Evolutionary conservation across 2,329 filamentous ascomycete species (phyloP).

Genomic region (Diplocarpon mali): DNA sequence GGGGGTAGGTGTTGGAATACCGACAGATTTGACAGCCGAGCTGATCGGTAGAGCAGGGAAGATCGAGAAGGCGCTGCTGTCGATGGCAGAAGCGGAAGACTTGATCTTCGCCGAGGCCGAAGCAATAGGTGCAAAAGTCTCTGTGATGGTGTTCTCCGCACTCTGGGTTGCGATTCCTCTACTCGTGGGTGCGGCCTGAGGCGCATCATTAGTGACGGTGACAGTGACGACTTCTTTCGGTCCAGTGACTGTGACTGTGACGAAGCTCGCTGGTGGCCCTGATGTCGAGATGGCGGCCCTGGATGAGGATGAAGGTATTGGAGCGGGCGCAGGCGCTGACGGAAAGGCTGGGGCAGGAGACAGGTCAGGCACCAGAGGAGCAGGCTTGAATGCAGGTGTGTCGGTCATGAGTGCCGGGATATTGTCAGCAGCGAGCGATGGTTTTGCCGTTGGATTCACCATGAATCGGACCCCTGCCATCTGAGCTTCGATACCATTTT

Average conservation of each 20-base stretch:
- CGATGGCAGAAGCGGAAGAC: background rate
- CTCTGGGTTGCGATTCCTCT: background rate
- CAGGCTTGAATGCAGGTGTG: background rate
- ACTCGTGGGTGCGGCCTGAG: background rate
- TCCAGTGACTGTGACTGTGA: slow-evolving; percentile 13
- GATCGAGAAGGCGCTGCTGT: background rate
- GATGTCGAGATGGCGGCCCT: background rate
- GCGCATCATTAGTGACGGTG: slow-evolving; percentile 1
- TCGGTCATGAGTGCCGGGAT: background rate
- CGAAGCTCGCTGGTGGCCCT: slow-evolving; percentile 1
- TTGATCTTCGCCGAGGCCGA: too few relatives aligned
- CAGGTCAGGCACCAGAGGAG: background rate
- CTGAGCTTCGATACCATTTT: slow-evolving; percentile 8
- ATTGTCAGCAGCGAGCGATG: slow-evolving; percentile 5
- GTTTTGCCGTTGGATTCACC: slow-evolving; percentile 12
- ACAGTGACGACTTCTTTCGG: slow-evolving; percentile 1
- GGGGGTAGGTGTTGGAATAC: slow-evolving; percentile 1
- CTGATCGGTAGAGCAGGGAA: background rate
- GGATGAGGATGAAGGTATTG: background rate
- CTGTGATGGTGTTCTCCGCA: background rate
- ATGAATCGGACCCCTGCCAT: slow-evolving; percentile 24
- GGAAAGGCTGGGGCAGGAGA: background rate
- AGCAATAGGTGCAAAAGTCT: background rate
- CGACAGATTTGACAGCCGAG: background rate
- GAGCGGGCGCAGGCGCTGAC: background rate